Percentiles rank a stretch among this genome's conserved stretches.
These are phyloP conservation scores for Colletotrichum sp. DNA, from an alignment of 2,329 filamentous ascomycete species.

Conservation along the genomic window DNA sequence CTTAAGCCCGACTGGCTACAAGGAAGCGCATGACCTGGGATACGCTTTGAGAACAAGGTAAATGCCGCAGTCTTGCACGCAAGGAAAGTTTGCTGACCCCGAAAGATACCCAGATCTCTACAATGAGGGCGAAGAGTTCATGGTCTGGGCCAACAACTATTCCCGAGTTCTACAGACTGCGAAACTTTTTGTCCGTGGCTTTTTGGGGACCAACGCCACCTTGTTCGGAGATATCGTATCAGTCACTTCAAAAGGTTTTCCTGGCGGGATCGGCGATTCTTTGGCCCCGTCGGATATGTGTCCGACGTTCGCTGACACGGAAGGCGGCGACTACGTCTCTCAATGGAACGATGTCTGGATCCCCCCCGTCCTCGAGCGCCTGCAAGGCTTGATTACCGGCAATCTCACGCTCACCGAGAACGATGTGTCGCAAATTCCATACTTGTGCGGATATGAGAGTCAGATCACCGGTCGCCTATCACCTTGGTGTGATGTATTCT, in stretches of 20 bases:
- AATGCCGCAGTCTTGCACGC: neutral
- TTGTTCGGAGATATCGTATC: conserved; percentile 61
- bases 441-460: conserved; percentile 74
- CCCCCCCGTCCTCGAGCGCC: conserved; percentile 56
- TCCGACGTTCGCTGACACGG: conserved; percentile 60
- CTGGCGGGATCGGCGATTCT: conserved; percentile 62
- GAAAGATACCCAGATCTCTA: conserved; percentile 54
- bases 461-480: conserved; percentile 68
- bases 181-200: conserved; percentile 65
- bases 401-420: conserved; percentile 56
- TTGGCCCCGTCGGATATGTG: conserved; percentile 68
- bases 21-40: conserved; percentile 63
- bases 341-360: conserved; percentile 57
- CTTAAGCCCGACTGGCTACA: conserved; percentile 65
- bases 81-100: neutral
- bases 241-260: conserved; percentile 59
- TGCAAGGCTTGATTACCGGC: conserved; percentile 59
- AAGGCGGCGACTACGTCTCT: conserved; percentile 49
- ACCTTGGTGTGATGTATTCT: conserved; percentile 68
- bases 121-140: conserved; percentile 52
- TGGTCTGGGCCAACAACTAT: conserved; percentile 71
- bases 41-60: conserved; percentile 53
- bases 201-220: conserved; percentile 60
- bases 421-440: conserved; percentile 65
- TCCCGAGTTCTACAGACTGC: conserved; percentile 67